Conservation (phyloP, 345 rosid genomes). For the Reutealis trisperma region DNA sequence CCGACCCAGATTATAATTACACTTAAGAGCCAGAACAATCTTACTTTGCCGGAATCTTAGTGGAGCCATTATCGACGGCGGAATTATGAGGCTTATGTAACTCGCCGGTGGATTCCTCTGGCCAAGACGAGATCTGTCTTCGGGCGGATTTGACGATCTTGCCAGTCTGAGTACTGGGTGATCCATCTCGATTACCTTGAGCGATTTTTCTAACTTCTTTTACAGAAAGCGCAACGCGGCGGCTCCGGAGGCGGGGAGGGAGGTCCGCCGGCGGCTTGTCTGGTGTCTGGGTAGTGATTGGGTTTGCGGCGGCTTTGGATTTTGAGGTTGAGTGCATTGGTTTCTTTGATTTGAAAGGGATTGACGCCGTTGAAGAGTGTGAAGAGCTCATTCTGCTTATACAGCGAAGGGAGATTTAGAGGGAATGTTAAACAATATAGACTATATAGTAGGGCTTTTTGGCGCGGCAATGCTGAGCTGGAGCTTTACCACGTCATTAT, state of each 20-base stretch:
- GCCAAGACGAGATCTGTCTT: slow-evolving; percentile 27
- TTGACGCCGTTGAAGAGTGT: not conserved
- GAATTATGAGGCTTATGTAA: not conserved
- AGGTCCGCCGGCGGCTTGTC: slow-evolving; percentile 17
- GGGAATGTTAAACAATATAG: not conserved
- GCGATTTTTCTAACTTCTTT: slow-evolving; percentile 27
- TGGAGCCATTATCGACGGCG: not conserved
- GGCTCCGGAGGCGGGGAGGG: slow-evolving; percentile 29
- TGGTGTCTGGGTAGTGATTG: slow-evolving; percentile 27
- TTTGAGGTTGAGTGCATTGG: slow-evolving; percentile 16
- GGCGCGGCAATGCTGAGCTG: slow-evolving; percentile 25
- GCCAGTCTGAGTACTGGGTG: not conserved
- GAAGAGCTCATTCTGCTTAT: slow-evolving; percentile 15
- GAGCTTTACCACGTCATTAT: slow-evolving; percentile 10
- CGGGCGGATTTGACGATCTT: slow-evolving; percentile 22
- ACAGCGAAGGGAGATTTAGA: not conserved
- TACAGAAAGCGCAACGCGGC: slow-evolving; percentile 22
- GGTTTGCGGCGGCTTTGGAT: slow-evolving; percentile 3
- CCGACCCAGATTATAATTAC: not conserved
- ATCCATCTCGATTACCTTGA: not conserved
- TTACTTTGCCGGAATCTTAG: slow-evolving; percentile 29
- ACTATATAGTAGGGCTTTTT: slow-evolving; percentile 1
- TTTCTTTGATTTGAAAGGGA: slow-evolving; percentile 21
- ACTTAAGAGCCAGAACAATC: not conserved
- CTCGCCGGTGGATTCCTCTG: slow-evolving; percentile 15